These are phyloP conservation scores for Schwanniomyces yamadae DNA, from an alignment of 805 yeast species.

Conservation along the genomic window DNA sequence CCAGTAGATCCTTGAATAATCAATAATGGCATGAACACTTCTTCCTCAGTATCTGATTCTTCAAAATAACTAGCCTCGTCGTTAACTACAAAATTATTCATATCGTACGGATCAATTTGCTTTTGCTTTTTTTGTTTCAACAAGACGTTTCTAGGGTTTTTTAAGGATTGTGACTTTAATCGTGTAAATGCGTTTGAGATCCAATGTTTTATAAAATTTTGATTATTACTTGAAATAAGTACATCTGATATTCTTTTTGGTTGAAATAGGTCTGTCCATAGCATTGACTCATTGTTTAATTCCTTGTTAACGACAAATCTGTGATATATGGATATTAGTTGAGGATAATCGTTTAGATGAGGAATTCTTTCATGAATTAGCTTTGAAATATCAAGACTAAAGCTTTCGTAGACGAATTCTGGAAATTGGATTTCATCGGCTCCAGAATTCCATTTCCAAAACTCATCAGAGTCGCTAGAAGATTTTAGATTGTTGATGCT, in stretches of 20 bases:
- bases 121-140: constrained; percentile 23
- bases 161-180: constrained; percentile 27
- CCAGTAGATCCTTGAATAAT: constrained; percentile 72
- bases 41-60: constrained; percentile 29
- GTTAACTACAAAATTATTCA: constrained; percentile 37
- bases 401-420: too few species aligned
- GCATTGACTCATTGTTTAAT: neutral
- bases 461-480: too few species aligned
- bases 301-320: constrained; percentile 4
- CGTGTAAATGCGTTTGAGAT: constrained; percentile 36
- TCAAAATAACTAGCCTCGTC: constrained; percentile 15
- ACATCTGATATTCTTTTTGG: constrained; percentile 37
- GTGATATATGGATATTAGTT: constrained; percentile 9
- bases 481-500: too few species aligned
- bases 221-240: constrained; percentile 26
- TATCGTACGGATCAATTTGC: constrained; percentile 12
- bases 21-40: constrained; percentile 57
- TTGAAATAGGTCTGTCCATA: constrained; percentile 48
- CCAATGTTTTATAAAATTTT: constrained; percentile 36
- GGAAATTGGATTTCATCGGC: too few species aligned
- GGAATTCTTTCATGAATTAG: constrained; percentile 11
- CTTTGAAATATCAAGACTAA: neutral
- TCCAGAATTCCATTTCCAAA: neutral
- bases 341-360: constrained; percentile 7
- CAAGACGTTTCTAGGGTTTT: constrained; percentile 31